A percentile compares a stretch with the other conserved stretches of the same genome.
Conservation (phyloP, 805 yeast genomes). For the Saturnispora sanitii region DNA sequence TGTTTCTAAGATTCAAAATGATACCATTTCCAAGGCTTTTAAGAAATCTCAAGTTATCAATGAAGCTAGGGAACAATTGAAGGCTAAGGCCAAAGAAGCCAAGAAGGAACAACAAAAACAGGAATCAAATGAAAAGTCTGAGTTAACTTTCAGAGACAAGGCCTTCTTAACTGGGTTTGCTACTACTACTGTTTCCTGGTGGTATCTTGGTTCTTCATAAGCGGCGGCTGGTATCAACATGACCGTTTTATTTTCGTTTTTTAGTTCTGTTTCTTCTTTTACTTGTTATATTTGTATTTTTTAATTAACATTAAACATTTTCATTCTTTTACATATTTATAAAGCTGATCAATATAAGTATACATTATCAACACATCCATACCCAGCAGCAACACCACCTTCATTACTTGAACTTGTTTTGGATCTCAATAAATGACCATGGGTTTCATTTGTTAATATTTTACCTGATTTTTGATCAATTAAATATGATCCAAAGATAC, state of each 20-base stretch:
- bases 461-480: conserved; percentile 58
- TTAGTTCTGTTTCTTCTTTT: neutral
- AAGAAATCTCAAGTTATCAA: conserved; percentile 4
- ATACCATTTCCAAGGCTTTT: conserved; percentile 1
- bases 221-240: too few species aligned
- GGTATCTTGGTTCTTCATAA: conserved; percentile 21
- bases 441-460: conserved; percentile 50
- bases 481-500: conserved; percentile 75
- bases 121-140: conserved; percentile 1
- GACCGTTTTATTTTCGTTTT: neutral
- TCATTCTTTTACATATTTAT: neutral
- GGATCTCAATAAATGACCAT: conserved; percentile 84
- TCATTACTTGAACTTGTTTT: conserved; percentile 83
- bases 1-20: neutral
- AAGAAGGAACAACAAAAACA: conserved; percentile 6
- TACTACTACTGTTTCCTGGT: conserved; percentile 25
- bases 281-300: conserved; percentile 2
- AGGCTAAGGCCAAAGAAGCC: conserved; percentile 3
- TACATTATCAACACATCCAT: conserved; percentile 89
- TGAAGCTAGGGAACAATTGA: conserved; percentile 9
- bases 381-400: conserved; percentile 99
- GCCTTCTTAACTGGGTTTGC: conserved; percentile 22
- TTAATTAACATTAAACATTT: neutral
- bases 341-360: conserved; percentile 33
- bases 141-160: conserved; percentile 14